Base-by-base conservation (phyloP, 2,329 filamentous ascomycete genomes). In the Cryphonectria nitschkei region DNA sequence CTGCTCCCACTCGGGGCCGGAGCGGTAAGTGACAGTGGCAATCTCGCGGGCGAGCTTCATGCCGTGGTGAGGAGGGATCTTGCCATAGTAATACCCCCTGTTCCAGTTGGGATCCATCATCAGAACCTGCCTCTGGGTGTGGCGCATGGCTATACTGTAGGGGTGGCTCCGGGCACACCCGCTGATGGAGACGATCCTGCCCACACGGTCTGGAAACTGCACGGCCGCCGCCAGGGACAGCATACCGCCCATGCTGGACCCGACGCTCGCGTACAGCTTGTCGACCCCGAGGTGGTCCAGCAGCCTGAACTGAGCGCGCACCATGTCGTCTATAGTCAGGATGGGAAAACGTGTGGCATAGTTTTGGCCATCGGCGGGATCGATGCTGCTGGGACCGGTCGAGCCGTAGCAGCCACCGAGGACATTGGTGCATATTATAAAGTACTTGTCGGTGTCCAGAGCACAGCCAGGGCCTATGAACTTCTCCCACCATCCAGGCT, bases 71-170 rank as follows among this genome's bases (percentile, higher is more conserved):
- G 96, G 96, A 2, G 96, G 96, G 8, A 99, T 90, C 58, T 86
- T 84, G 77, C 91, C 92, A 79, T 97, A 97, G 84, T 98, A 98
- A 83, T 95, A 97, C 1, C 96, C 96, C 50, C 96, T 90, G 75
- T 93, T 93, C 96, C 96, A 99, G 77, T 97, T 94, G 2, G 95
- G 94, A 77, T 99, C 96, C 92, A 98, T 98, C 95, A 99, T 98
- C 64, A 99, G 87, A 0, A 98, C 96, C 83, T 98, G 96, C 39
- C 96, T 90, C 82, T 99, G 96, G 0, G 95, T 97, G 82, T 99
- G 96, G 68, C 96, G 90, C 95, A 99, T 98, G 46, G 96, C 96
- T 79, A 99, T 97, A 80, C 95, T 97, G 83, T 99, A 99, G 0
- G 96, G 96, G 79, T 99, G 96, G 76, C 93, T 97, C 74, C 96